Conservation (phyloP, 2,329 filamentous ascomycete genomes). For the Colletotrichum plurivorum region DNA sequence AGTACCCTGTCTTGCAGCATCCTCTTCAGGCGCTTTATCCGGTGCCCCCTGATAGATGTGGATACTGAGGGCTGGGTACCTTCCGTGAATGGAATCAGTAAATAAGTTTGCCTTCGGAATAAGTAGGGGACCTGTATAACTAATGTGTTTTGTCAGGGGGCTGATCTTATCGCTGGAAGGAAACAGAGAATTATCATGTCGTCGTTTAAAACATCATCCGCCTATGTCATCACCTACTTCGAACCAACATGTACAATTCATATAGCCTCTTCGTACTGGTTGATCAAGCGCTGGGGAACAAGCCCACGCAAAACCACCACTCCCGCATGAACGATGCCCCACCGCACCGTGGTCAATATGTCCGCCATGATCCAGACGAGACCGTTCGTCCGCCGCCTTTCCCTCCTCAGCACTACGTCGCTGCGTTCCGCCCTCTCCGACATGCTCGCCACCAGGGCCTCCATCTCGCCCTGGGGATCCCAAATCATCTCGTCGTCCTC, state of each 20-base stretch:
- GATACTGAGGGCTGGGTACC: no score
- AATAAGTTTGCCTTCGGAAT: no score
- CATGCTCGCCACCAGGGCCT: conserved; percentile 56
- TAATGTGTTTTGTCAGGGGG: no score
- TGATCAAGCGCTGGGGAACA: conserved; percentile 49
- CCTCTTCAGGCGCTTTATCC: no score
- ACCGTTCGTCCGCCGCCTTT: conserved; percentile 64
- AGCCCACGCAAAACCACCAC: conserved; percentile 66
- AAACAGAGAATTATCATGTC: no score
- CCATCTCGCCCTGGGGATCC: conserved; percentile 65
- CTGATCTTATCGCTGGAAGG: no score
- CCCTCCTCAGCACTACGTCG: conserved; percentile 48
- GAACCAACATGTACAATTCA: neutral
- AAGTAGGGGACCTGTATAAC: no score
- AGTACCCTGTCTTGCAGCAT: no score
- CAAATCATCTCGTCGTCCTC: conserved; percentile 64
- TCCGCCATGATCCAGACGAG: conserved; percentile 69
- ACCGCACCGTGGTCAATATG: conserved; percentile 68
- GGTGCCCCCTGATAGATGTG: no score
- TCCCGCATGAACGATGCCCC: conserved; percentile 74
- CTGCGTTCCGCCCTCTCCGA: conserved; percentile 48
- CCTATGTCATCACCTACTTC: neutral
- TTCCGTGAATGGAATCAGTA: no score
- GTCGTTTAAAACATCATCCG: no score
- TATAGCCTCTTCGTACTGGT: conserved; percentile 44